Base-by-base conservation (phyloP, 2,329 filamentous ascomycete genomes). In the Malbranchea cinnamomea region DNA sequence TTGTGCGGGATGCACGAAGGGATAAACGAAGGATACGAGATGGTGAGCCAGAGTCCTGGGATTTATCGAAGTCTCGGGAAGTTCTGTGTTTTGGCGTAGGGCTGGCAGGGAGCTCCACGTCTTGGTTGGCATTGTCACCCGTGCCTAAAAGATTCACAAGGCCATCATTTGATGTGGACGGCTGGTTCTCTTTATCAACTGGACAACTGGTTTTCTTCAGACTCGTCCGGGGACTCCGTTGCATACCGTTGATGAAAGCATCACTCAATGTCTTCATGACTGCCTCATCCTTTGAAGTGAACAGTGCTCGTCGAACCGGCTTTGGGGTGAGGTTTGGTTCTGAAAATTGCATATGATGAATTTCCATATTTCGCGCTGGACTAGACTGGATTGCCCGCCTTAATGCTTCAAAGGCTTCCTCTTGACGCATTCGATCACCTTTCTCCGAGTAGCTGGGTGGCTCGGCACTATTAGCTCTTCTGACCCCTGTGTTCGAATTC, bases 81-180 rank as follows among this genome's bases (percentile, higher is more conserved):
- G 50, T 67, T 19, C 65, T 72, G 40, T 67, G 69, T 21, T 56
- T 54, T 29, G 59, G 60, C 20, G 58, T 52, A 33, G 60, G 55
- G 47, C 63, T 66, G 66, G 68, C 35, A 63, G 63, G 36, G 63
- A 69, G 3, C 62, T 74, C 30, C 58, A 74, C 30, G 54, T 52
- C 48, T 62, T 41, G 64, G 49, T 41, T 46, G 38, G 32, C 57
- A 31, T 33, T 37, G 3, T 58, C 37, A 53, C 67, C 45, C 59
- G 76, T 65, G 33, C 75, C 73, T 43, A 89, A 85, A 4, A 89
- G 63, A 28, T 67, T 62, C 23, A 71, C 67, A 4, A 79, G 50
- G 20, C 68, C 65, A 37, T 74, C 67, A 21, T 56, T 50, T 12
- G 49, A 35, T 6, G 49, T 44, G 4, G 63, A 60, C 8, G 57